Conservation (phyloP, 129 eudicot species). For the Centaurea solstitialis region DNA sequence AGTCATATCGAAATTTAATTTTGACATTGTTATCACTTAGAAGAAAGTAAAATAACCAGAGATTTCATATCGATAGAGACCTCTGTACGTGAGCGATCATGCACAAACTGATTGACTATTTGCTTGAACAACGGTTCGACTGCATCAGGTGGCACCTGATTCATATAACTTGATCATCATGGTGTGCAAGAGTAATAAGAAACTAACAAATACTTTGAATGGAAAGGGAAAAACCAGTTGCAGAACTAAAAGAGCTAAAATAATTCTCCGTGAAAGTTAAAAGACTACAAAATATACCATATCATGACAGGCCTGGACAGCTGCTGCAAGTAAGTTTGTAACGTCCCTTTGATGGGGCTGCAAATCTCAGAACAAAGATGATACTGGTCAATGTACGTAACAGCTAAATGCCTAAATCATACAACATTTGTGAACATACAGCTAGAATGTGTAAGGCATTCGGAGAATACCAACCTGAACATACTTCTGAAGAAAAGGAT, state of each 20-base stretch:
- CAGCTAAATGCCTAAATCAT: not conserved
- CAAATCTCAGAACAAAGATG: constrained; percentile 15
- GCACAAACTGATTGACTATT: constrained; percentile 90
- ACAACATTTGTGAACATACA: constrained; percentile 4
- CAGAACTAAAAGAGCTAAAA: not conserved
- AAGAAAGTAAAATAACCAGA: not conserved
- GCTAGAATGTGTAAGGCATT: constrained; percentile 10
- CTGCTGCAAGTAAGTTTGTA: constrained; percentile 91
- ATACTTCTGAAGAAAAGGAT: constrained; percentile 89
- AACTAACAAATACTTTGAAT: not conserved
- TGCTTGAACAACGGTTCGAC: constrained; percentile 92
- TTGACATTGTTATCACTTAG: not conserved
- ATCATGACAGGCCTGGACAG: constrained; percentile 98
- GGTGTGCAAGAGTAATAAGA: not conserved
- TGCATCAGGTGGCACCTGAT: constrained; percentile 95
- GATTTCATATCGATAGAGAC: constrained; percentile 30
- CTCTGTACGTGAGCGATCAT: constrained; percentile 93
- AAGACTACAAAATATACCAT: constrained; percentile 57
- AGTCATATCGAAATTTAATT: not conserved
- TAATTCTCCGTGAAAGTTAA: not conserved
- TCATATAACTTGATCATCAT: constrained; percentile 13
- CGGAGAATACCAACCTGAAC: constrained; percentile 59
- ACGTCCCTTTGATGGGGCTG: constrained; percentile 99
- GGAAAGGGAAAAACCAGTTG: not conserved
- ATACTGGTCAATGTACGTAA: constrained; percentile 5